Evolutionary conservation across 257 asterid genomes (phyloP).

Genomic region (Solanum sejunctum): DNA sequence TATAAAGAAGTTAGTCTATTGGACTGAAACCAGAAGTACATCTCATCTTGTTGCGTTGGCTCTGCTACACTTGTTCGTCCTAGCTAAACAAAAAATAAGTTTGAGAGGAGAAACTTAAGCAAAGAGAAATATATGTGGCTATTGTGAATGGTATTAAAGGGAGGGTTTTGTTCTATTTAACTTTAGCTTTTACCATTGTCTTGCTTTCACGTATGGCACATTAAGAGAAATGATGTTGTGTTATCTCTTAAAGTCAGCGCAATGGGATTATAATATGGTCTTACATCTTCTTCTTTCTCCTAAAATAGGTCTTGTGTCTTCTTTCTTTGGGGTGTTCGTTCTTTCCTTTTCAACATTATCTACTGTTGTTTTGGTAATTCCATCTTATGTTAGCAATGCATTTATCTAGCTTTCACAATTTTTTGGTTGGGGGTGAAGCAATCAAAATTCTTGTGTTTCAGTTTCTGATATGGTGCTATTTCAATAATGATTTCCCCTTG

Average conservation of each 20-base stretch:
- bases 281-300: too few species aligned
- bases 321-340: neutral
- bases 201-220: neutral
- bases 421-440: neutral
- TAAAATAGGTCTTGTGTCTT: too few species aligned
- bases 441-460: neutral
- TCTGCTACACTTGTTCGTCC: neutral
- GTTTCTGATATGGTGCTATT: neutral
- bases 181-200: neutral
- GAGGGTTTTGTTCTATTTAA: conserved; percentile 36
- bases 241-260: neutral
- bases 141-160: conserved; percentile 71
- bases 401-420: neutral
- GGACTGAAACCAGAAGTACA: neutral
- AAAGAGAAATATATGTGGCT: conserved; percentile 93
- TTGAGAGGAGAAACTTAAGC: conserved; percentile 71
- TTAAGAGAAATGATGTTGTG: neutral
- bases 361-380: neutral
- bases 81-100: neutral
- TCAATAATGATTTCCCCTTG: neutral
- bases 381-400: neutral
- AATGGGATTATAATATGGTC: neutral
- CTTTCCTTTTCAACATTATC: neutral
- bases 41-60: neutral
- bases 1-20: neutral